Evolutionary conservation across 1,284 basidiomycete species (phyloP).

Genomic region (Exobasidium rhododendri): DNA sequence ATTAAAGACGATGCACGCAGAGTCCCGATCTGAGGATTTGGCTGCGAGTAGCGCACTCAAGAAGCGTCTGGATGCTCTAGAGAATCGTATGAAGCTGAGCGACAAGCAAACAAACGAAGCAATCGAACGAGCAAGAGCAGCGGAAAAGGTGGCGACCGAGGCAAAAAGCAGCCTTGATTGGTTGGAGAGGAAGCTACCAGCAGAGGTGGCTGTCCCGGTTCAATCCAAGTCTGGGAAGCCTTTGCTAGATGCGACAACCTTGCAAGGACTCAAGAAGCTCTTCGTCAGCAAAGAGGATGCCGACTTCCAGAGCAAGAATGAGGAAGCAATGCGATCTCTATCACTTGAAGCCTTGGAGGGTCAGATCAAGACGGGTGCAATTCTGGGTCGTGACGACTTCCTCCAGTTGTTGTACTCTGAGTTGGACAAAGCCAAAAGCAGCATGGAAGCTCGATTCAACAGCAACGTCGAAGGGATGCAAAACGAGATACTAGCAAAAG

Average conservation of each 20-base stretch:
- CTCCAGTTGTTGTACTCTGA: constrained; percentile 47
- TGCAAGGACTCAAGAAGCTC: constrained; percentile 57
- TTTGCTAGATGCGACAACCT: constrained; percentile 58
- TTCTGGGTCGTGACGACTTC: constrained; percentile 46
- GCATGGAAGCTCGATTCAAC: constrained; percentile 42
- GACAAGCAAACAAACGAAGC: background rate
- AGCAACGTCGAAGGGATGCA: constrained; percentile 38
- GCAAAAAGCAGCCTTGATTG: constrained; percentile 5
- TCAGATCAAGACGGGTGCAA: constrained; percentile 24
- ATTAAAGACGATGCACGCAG: background rate
- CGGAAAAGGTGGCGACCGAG: constrained; percentile 9
- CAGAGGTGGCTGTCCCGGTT: constrained; percentile 54
- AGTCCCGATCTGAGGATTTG: background rate
- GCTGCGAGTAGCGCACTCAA: background rate
- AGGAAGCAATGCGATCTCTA: constrained; percentile 53
- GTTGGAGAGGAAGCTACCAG: constrained; percentile 45
- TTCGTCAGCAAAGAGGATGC: constrained; percentile 44
- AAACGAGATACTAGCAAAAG: constrained; percentile 34
- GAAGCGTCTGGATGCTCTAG: constrained; percentile 3
- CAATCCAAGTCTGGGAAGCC: constrained; percentile 52
- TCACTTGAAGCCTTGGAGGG: constrained; percentile 45
- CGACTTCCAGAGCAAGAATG: constrained; percentile 36
- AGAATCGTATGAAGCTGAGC: constrained; percentile 10
- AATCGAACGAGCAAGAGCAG: background rate
- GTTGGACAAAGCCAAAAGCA: constrained; percentile 44